Evolutionary conservation across 805 yeast species (phyloP).

Genomic region (Debaryomyces maramus): DNA sequence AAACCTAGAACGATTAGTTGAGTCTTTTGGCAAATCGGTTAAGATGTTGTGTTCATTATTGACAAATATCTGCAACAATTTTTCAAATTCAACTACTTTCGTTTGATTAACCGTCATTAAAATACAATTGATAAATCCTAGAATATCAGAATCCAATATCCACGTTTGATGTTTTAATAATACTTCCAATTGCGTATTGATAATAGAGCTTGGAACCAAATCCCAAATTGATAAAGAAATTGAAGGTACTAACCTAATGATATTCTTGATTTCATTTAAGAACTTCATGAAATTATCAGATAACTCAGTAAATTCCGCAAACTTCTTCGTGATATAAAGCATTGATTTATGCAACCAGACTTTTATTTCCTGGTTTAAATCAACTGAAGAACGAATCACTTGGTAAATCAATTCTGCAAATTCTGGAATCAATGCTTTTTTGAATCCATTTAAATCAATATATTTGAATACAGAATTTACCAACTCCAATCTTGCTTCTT

Average conservation of each 20-base stretch:
- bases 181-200: conserved; percentile 68
- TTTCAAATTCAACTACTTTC: conserved; percentile 43
- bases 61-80: conserved; percentile 61
- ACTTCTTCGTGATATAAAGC: conserved; percentile 60
- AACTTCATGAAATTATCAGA: conserved; percentile 34
- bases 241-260: conserved; percentile 12
- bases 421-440: conserved; percentile 24
- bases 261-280: conserved; percentile 18
- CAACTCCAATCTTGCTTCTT: conserved; percentile 12
- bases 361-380: conserved; percentile 21
- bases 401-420: conserved; percentile 29
- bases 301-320: conserved; percentile 49
- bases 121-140: conserved; percentile 46
- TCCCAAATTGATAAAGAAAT: conserved; percentile 16
- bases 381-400: conserved; percentile 24
- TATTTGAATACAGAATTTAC: conserved; percentile 21
- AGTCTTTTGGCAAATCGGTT: conserved; percentile 19
- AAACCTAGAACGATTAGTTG: conserved; percentile 30
- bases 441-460: conserved; percentile 24
- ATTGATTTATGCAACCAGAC: conserved; percentile 59
- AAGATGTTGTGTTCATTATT: conserved; percentile 49
- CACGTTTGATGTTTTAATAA: conserved; percentile 48
- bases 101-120: conserved; percentile 36
- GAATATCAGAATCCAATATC: conserved; percentile 39
- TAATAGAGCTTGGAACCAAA: conserved; percentile 41